Percentiles rank a stretch among this genome's conserved stretches.
phyloP scores from a whole-genome alignment of 495 filamentous ascomycete species.

The Hyaloscypha bicolor region DNA sequence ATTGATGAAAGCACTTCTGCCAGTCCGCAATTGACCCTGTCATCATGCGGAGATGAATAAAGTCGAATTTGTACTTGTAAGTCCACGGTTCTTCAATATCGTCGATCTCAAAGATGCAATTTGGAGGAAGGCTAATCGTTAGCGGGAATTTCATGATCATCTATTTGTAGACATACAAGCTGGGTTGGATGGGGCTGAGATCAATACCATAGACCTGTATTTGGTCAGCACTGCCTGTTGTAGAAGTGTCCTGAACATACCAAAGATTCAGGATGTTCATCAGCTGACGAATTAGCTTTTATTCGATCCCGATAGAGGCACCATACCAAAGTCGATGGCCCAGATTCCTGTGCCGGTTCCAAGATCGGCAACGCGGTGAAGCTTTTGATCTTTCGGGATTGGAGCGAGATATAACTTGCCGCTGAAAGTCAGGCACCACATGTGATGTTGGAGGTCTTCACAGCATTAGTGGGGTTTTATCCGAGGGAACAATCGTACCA shows the following conservation, averaged over 20 bases:
- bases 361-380: conserved; percentile 46
- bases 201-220: conserved; percentile 50
- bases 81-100: conserved; percentile 36
- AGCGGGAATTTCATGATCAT: background rate
- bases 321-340: conserved; percentile 48
- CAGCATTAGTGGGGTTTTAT: background rate
- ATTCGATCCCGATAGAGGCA: background rate
- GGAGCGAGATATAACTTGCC: conserved; percentile 39
- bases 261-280: conserved; percentile 39
- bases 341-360: conserved; percentile 52
- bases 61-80: conserved; percentile 33
- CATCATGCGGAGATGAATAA: conserved; percentile 28
- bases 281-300: conserved; percentile 16
- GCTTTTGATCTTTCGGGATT: conserved; percentile 35
- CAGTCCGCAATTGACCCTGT: conserved; percentile 9
- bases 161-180: background rate
- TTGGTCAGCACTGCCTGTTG: background rate
- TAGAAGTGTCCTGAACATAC: background rate
- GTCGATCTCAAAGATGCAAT: conserved; percentile 36
- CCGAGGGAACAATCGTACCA: background rate
- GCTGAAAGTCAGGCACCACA: conserved; percentile 46
- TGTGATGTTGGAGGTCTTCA: conserved; percentile 48
- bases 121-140: conserved; percentile 22
- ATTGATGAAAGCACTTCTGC: conserved; percentile 4
- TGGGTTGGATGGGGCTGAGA: conserved; percentile 33